phyloP scores from a whole-genome alignment of 2,329 filamentous ascomycete genomes.

The Talaromyces sp. region DNA sequence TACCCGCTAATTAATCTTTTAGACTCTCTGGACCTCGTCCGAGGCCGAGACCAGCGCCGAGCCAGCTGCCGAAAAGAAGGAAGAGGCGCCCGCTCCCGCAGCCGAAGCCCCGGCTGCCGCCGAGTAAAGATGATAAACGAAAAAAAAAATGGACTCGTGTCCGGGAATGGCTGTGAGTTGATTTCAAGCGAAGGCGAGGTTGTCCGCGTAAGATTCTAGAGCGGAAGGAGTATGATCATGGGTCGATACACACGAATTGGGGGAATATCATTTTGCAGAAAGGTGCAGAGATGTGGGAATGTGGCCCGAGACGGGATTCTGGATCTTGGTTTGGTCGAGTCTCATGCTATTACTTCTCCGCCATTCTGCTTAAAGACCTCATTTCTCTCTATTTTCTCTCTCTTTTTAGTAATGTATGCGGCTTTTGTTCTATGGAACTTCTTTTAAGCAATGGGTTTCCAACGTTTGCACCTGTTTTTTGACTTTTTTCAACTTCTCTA shows the following conservation, averaged over 20 bases:
- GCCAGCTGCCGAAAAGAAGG: conserved; percentile 40
- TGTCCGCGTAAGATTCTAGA: conserved; percentile 11
- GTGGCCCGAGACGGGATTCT: background rate
- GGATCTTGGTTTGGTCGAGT: background rate
- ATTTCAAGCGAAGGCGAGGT: conserved; percentile 10
- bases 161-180: conserved; percentile 13
- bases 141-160: conserved; percentile 22
- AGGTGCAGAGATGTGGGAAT: background rate
- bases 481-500: background rate
- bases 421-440: conserved; percentile 10
- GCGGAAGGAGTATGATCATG: conserved; percentile 6
- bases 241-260: background rate
- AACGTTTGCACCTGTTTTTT: background rate
- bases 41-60: conserved; percentile 78
- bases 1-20: conserved; percentile 21
- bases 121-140: conserved; percentile 32
- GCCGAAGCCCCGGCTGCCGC: conserved; percentile 37
- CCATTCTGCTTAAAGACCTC: background rate
- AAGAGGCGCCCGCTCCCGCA: conserved; percentile 36
- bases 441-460: background rate
- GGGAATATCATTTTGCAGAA: background rate
- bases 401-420: conserved; percentile 10
- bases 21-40: conserved; percentile 99
- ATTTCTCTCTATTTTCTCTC: conserved; percentile 9
- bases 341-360: background rate